Evolutionary conservation across 2,329 filamentous ascomycete species (phyloP).

Genomic region (Aspergillus hiratsukae): DNA sequence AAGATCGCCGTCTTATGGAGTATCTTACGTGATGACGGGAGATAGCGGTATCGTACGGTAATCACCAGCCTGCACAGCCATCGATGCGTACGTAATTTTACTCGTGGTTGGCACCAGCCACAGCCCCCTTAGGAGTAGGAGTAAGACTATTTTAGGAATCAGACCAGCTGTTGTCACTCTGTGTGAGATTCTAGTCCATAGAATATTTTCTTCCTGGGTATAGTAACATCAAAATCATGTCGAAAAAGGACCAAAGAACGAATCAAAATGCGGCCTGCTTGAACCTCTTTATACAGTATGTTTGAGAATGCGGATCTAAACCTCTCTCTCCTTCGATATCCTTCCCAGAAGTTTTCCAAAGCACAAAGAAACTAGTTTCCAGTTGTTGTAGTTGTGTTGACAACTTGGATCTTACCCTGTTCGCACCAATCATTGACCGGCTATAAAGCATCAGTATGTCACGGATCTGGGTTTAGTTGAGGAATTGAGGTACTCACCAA

Average conservation of each 20-base stretch:
- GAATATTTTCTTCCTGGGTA: not conserved
- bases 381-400: not conserved
- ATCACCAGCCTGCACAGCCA: not conserved
- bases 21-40: not conserved
- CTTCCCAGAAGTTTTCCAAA: not conserved
- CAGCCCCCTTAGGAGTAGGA: not conserved
- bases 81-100: not conserved
- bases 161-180: not conserved
- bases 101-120: not conserved
- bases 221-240: not conserved
- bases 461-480: not conserved
- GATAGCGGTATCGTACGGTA: not conserved
- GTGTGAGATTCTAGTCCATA: not conserved
- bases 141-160: not conserved
- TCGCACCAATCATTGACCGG: constrained; percentile 45
- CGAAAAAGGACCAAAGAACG: not conserved
- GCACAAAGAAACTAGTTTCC: not conserved
- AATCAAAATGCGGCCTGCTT: not conserved
- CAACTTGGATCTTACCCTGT: constrained; percentile 27
- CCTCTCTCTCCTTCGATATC: not conserved
- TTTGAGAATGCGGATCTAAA: not conserved
- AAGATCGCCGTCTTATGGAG: not conserved
- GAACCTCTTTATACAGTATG: not conserved
- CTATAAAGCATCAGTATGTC: constrained; percentile 20
- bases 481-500: constrained; percentile 70